phyloP scores from a whole-genome alignment of 2,329 filamentous ascomycete genomes.

The Eurotiales sp. region DNA sequence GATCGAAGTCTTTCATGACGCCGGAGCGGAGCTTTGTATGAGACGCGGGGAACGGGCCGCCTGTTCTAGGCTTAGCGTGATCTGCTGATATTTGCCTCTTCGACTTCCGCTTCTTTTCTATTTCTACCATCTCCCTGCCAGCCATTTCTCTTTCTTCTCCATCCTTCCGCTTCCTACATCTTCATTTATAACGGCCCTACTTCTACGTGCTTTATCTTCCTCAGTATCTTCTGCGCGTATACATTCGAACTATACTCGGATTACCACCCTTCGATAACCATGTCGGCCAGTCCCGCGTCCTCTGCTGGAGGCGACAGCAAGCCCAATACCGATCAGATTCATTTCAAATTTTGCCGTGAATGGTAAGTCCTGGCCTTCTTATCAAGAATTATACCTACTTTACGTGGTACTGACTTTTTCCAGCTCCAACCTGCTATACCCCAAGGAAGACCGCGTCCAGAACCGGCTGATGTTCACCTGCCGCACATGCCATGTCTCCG shows the following conservation, averaged over 20 bases:
- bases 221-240: no score
- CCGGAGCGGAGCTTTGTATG: no score
- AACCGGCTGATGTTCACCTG: conserved; percentile 91
- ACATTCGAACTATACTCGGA: neutral
- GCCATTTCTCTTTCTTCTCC: neutral
- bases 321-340: conserved; percentile 66
- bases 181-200: no score
- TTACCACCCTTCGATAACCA: conserved; percentile 17
- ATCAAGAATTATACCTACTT: no score
- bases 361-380: no score
- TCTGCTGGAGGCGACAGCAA: conserved; percentile 37
- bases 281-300: conserved; percentile 43
- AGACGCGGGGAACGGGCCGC: conserved; percentile 7
- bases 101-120: neutral
- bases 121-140: neutral
- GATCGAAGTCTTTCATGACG: no score
- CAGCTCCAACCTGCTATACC: conserved; percentile 94
- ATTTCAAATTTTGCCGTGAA: conserved; percentile 96
- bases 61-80: neutral
- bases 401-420: neutral
- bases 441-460: conserved; percentile 82
- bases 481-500: conserved; percentile 89
- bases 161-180: no score
- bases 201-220: no score
- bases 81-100: neutral